Conservation (phyloP, 805 yeast species). For the Lachancea sp. region DNA sequence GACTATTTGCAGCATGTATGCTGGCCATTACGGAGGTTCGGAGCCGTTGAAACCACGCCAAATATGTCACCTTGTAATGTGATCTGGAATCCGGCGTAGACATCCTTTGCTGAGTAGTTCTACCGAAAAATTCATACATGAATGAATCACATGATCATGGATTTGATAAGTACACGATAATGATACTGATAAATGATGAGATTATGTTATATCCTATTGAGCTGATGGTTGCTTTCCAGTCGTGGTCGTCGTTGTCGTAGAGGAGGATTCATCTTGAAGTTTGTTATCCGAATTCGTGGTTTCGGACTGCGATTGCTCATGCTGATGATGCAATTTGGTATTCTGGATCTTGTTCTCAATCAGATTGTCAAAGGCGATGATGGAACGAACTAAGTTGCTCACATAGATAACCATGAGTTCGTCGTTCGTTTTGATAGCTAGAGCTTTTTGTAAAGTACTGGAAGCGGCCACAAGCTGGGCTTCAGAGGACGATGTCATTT, state of each 20-base stretch:
- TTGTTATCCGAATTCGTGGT: constrained; percentile 22
- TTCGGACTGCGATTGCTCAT: constrained; percentile 8
- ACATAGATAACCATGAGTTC: constrained; percentile 92
- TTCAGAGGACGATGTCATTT: constrained; percentile 22
- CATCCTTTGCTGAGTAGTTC: too few species aligned
- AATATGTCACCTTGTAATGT: background rate
- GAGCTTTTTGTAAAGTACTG: constrained; percentile 65
- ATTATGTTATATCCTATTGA: background rate
- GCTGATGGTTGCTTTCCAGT: constrained; percentile 1
- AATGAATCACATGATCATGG: too few species aligned
- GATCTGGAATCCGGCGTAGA: too few species aligned
- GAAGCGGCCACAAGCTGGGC: constrained; percentile 28
- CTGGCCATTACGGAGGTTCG: constrained; percentile 1
- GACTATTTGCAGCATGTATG: constrained; percentile 3
- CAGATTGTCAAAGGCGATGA: constrained; percentile 92
- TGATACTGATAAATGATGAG: background rate
- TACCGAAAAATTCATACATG: too few species aligned
- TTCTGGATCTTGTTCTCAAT: constrained; percentile 93
- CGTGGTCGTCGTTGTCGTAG: background rate
- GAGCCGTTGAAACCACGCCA: background rate
- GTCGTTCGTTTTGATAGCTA: constrained; percentile 90
- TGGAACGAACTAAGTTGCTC: constrained; percentile 83
- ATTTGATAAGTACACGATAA: too few species aligned
- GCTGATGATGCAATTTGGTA: constrained; percentile 37
- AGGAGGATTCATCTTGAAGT: constrained; percentile 19